Percentiles rank a stretch among this genome's conserved stretches.
These are phyloP conservation scores for Lactarius quietus DNA, from an alignment of 768 basidiomycete species.

Conservation along the genomic window DNA sequence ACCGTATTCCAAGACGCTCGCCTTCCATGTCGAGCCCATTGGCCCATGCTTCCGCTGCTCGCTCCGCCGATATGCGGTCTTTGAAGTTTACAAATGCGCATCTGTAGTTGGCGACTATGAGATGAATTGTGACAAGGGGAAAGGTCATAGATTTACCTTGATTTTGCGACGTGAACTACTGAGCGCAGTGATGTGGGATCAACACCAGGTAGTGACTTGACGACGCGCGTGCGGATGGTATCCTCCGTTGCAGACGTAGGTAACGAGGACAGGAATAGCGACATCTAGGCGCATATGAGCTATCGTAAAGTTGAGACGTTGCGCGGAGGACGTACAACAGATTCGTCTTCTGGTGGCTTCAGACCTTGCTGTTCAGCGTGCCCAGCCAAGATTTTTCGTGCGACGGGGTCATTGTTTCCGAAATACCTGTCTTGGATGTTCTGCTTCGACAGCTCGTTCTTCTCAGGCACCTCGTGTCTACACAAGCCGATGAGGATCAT, in stretches of 20 bases:
- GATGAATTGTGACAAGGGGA: background rate
- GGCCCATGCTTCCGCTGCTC: constrained; percentile 86
- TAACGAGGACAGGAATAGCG: constrained; percentile 79
- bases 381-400: constrained; percentile 78
- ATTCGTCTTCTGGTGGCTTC: constrained; percentile 82
- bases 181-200: constrained; percentile 71
- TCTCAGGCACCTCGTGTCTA: too few species aligned
- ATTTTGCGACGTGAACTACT: constrained; percentile 80
- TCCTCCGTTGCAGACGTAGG: constrained; percentile 67
- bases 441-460: constrained; percentile 84
- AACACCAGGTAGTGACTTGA: constrained; percentile 61
- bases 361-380: constrained; percentile 82
- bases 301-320: constrained; percentile 2
- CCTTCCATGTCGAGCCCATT: constrained; percentile 85
- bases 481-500: too few species aligned
- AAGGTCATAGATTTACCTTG: constrained; percentile 44
- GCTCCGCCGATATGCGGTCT: constrained; percentile 77
- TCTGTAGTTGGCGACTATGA: constrained; percentile 36
- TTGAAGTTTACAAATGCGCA: constrained; percentile 97
- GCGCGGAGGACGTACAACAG: constrained; percentile 58
- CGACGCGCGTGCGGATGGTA: constrained; percentile 67
- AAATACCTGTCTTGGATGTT: constrained; percentile 94
- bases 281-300: constrained; percentile 50
- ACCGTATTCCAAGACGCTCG: constrained; percentile 69
- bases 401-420: constrained; percentile 91